Base-by-base conservation (phyloP, 164 flowering plant species). In the Houttuynia cordata region DNA sequence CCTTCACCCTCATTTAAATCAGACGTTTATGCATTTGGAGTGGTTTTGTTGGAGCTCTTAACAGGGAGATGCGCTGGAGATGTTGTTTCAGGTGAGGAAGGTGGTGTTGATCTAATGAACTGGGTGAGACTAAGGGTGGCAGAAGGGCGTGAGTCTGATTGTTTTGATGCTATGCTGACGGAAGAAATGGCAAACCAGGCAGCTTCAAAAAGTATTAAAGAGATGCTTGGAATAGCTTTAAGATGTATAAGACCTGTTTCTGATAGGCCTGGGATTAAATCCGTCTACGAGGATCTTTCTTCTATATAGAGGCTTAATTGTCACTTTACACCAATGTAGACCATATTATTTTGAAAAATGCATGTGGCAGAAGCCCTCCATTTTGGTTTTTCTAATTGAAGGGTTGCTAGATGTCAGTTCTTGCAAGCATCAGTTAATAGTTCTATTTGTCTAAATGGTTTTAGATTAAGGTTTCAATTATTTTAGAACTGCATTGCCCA, bases 1-100 rank as follows among this genome's bases (percentile, higher is more conserved):
- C 97, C 96, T 19, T 64, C 81, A 0, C 99, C 97, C 13, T 94
- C 97, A 12, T 94, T 91, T 79, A 91, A 91, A 73, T 94, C 99
- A 17, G 99, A 94, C 63, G 84, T 91, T 6, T 94, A 85, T 80
- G 94, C 97, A 25, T 94, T 94, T 67, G 99, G 97, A 12, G 97
- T 94, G 62, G 67, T 94, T 30, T 53, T 94, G 41, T 56, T 94
- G 73, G 97, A 94, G 66, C 81, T 94, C 20, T 57, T 91, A 51
- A 91, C 93, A 3, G 95, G 97, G 7, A 88, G 78, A 57, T 86
- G 96, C 67, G 97, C 97, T 13, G 97, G 96, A 1, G 97, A 93
- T 71, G 86, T 93, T 59, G 84, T 90, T 19, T 77, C 95, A 5
- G 86, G 86, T 23, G 91, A 79, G 40, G 86, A 73, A 42, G 94